phyloP scores from a whole-genome alignment of 768 basidiomycete genomes.

The Phaffia tasmanica region DNA sequence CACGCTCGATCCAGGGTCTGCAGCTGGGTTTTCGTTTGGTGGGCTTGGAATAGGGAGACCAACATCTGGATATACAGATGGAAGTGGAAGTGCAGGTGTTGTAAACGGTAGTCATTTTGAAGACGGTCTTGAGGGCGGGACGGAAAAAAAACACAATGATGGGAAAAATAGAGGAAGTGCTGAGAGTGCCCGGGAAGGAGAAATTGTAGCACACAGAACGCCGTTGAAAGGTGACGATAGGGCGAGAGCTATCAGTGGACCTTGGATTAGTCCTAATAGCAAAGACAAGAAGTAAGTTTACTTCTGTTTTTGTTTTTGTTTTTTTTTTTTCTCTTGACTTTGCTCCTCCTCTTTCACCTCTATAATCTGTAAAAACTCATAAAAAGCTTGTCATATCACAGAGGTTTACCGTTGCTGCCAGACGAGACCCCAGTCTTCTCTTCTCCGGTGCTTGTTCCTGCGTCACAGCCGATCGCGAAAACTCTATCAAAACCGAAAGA shows the following conservation, averaged over 20 bases:
- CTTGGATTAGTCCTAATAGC: conserved; percentile 19
- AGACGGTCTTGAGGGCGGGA: conserved; percentile 6
- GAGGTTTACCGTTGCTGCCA: conserved; percentile 19
- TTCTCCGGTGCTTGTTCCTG: conserved; percentile 17
- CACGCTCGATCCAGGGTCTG: conserved; percentile 14
- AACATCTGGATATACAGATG: conserved; percentile 2
- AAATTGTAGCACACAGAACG: not conserved
- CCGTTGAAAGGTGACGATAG: not conserved
- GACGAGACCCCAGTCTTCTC: conserved; percentile 20
- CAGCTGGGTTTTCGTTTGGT: conserved; percentile 1
- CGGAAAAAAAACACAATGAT: not conserved
- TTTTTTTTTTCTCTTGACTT: not conserved
- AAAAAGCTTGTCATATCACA: not conserved
- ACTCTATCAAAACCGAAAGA: conserved; percentile 20
- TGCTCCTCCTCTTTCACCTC: not conserved
- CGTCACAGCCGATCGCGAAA: conserved; percentile 15
- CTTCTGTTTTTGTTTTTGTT: not conserved
- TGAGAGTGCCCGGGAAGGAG: not conserved
- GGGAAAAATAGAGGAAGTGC: conserved; percentile 1
- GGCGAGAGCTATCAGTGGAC: conserved; percentile 20
- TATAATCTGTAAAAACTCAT: not conserved
- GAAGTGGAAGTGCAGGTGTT: not conserved
- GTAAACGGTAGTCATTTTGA: not conserved
- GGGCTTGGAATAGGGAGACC: conserved; percentile 8
- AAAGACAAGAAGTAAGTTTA: conserved; percentile 16